A percentile compares a stretch with the other conserved stretches of the same genome.
These are phyloP conservation scores for Schizonepeta tenuifolia DNA, from an alignment of 257 asterid species.

Conservation along the genomic window DNA sequence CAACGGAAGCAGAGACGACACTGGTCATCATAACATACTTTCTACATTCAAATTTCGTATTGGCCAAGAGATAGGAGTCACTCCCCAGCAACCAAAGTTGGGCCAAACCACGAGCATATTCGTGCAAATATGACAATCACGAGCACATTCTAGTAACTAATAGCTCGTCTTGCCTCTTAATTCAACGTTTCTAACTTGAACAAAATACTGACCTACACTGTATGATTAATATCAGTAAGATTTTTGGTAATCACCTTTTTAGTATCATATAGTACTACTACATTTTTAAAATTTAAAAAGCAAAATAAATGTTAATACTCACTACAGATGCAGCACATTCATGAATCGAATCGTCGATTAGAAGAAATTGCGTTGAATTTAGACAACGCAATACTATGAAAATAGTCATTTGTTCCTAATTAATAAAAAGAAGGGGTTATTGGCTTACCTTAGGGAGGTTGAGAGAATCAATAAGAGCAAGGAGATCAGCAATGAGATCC, in stretches of 20 bases:
- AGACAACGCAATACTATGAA: neutral
- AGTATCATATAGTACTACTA: neutral
- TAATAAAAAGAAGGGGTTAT: neutral
- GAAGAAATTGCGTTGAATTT: neutral
- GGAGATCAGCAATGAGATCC: slow-evolving; percentile 54
- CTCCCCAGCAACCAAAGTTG: neutral
- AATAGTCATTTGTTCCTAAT: too few species aligned
- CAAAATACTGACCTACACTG: neutral
- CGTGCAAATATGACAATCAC: neutral
- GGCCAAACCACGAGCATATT: neutral
- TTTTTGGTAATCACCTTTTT: neutral
- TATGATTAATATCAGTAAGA: neutral
- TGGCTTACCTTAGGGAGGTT: slow-evolving; percentile 44
- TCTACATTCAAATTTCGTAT: neutral
- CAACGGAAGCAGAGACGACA: neutral
- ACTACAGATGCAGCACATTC: neutral
- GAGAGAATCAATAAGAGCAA: slow-evolving; percentile 45
- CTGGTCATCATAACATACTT: neutral
- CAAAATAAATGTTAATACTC: neutral
- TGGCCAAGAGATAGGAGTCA: neutral
- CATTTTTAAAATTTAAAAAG: neutral
- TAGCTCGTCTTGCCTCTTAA: neutral
- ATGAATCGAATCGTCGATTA: neutral
- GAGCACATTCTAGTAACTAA: neutral
- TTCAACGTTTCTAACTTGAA: neutral